Evolutionary conservation across 768 basidiomycete species (phyloP), one percentile per base, ranked within the genome.

Genomic region (Lentinula raphanica): DNA sequence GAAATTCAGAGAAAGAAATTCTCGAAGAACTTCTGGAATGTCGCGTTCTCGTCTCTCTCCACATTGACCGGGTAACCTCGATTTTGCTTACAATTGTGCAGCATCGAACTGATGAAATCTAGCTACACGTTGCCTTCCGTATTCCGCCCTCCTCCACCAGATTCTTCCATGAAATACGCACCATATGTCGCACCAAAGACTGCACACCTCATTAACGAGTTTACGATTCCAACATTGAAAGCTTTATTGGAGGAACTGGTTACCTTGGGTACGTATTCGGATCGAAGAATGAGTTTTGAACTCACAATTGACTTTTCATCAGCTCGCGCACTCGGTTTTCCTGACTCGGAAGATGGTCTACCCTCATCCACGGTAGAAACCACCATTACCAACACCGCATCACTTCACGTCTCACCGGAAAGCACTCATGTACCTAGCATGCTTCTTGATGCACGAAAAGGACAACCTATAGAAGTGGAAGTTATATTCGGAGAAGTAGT

Each of bases 1-100:
- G 83, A 87, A 60, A 82, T 87, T n/a, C 85, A 85, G 64, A 75
- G 84, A 13, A 66, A 73, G 61, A 87, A 86, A 65, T 88, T 80
- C 59, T 61, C 70, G 2, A 88, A 88, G 71, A 86, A 86, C 62
- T 76, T 85, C 48, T 86, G 81, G 85, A 87, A 86, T 62, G 71
- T 83, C 48, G 73, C 74, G 1, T 80, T 86, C 61, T 78, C 83
- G 1, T 77, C 80, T 7, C 70, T 79, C 54, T 65, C 83, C 0
- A 80, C 83, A 0, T 73, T 87, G 36, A 77, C 79, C 0, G 71
- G 76, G 67, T 77, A 63, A 17, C 69, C 63, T 15, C 17, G 6
- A 9, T 29, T 12, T 19, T 27, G 21, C 12, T 9, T 23, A 25
- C 9, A n/a, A 17, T 25, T 5, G 1, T 21, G 5, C 3, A 28